phyloP scores from a whole-genome alignment of 164 flowering plant genomes.

The Aristolochia contorta region DNA sequence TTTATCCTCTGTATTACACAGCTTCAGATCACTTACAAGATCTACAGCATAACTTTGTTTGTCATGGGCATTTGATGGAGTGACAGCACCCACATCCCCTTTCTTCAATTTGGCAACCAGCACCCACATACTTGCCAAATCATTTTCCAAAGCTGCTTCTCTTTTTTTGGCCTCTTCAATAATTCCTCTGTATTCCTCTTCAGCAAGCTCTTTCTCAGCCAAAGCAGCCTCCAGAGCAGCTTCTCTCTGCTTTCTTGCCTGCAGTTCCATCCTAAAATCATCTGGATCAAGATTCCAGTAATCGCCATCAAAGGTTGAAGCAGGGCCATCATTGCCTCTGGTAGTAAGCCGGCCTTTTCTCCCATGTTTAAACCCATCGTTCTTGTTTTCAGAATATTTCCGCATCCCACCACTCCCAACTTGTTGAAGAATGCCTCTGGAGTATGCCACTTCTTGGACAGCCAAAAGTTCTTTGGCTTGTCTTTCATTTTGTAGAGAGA shows the following conservation, averaged over 20 bases:
- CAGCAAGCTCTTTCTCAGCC: slow-evolving; percentile 68
- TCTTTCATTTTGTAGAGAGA: slow-evolving; percentile 76
- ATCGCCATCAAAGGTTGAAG: slow-evolving; percentile 45
- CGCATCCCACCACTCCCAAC: slow-evolving; percentile 45
- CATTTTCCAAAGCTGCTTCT: slow-evolving; percentile 87
- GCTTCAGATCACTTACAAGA: slow-evolving; percentile 21
- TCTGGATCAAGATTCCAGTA: slow-evolving; percentile 70
- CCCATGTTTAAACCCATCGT: slow-evolving; percentile 39
- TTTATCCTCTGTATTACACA: slow-evolving; percentile 19
- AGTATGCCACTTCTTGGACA: slow-evolving; percentile 51
- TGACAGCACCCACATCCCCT: slow-evolving; percentile 41
- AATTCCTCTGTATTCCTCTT: slow-evolving; percentile 65
- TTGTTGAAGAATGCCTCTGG: slow-evolving; percentile 35
- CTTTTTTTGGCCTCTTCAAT: slow-evolving; percentile 70
- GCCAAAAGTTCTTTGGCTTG: slow-evolving; percentile 67
- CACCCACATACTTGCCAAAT: slow-evolving; percentile 98
- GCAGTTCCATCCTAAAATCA: slow-evolving; percentile 74
- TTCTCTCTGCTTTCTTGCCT: slow-evolving; percentile 78
- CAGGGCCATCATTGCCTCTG: slow-evolving; percentile 39
- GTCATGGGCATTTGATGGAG: slow-evolving; percentile 24
- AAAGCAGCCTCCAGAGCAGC: slow-evolving; percentile 81
- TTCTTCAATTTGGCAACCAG: slow-evolving; percentile 94
- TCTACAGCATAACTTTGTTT: slow-evolving; percentile 21
- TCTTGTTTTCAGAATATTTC: slow-evolving; percentile 31
- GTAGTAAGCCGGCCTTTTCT: slow-evolving; percentile 49